phyloP scores from a whole-genome alignment of 1,139 yeast genomes.

The Saccharomyces hybrid region DNA sequence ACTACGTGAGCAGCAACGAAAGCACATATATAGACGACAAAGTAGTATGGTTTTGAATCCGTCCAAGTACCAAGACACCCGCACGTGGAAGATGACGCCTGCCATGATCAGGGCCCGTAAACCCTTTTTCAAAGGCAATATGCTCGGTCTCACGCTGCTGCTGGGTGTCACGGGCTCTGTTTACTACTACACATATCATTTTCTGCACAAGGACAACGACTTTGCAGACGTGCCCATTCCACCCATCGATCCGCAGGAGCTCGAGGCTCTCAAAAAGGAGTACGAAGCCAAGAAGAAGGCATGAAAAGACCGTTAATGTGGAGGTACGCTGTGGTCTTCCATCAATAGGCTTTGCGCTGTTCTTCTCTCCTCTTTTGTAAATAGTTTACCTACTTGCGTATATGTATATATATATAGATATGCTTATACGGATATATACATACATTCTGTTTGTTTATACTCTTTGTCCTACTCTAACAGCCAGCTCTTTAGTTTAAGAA shows the following conservation, averaged over 20 bases:
- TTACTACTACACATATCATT: slow-evolving; percentile 63
- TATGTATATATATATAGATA: not conserved
- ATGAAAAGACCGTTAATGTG: slow-evolving; percentile 13
- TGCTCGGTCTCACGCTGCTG: slow-evolving; percentile 50
- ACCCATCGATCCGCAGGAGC: slow-evolving; percentile 73
- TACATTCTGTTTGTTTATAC: not conserved
- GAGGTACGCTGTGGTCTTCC: slow-evolving; percentile 1
- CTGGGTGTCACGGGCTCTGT: slow-evolving; percentile 60
- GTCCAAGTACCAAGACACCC: slow-evolving; percentile 60
- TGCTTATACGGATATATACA: not conserved
- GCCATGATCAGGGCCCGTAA: slow-evolving; percentile 84
- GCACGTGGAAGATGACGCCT: slow-evolving; percentile 85
- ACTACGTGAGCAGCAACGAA: not conserved
- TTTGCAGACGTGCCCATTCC: slow-evolving; percentile 89
- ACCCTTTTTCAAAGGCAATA: slow-evolving; percentile 76
- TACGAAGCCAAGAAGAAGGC: slow-evolving; percentile 42
- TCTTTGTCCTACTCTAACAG: not conserved
- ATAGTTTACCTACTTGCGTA: not conserved
- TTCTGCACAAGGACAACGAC: slow-evolving; percentile 66
- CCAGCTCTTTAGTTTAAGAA: slow-evolving; percentile 1
- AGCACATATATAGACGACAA: slow-evolving; percentile 5
- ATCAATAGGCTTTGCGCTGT: not conserved
- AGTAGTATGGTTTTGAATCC: slow-evolving; percentile 25
- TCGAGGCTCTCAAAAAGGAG: slow-evolving; percentile 62
- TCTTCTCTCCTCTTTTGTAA: slow-evolving; percentile 1